Evolutionary conservation across 2,329 filamentous ascomycete genomes (phyloP), one percentile per base, ranked within the genome.

Genomic region (Phaeosphaeria sp.): DNA sequence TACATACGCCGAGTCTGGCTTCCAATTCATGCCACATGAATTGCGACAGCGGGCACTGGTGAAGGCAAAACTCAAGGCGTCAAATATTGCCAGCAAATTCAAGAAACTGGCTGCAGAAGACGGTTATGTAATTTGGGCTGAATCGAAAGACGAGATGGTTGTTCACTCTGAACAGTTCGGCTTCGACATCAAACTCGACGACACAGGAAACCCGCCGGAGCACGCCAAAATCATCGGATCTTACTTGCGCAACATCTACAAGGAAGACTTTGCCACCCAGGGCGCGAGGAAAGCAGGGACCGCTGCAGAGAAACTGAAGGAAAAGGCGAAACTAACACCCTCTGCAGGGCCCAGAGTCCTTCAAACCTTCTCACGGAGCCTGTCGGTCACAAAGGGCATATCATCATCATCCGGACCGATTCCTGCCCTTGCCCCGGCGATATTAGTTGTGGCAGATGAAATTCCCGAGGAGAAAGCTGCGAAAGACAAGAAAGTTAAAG

Each of bases 81-180:
- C 54, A 0, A 47, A 62, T 11, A 58, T 48, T 5, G 62, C 52
- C 1, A 62, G 49, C 25, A 65, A 43, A 36, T 55, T 62, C 6
- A 54, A 58, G 6, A 21, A 33, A 1, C 47, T 41, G n/a, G 62
- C 60, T 6, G 41, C 25, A 25, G 39, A 56, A 3, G 55, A 50
- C 10, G 62, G 66, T 2, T 63, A 57, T 18, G 23, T 11, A 0
- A 46, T 69, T 9, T 59, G 44, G 27, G 54, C 55, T 2, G 62
- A 68, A 27, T 46, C 54, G 0, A 52, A 57, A 3, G 55, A 62
- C 1, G 49, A 60, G 5, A 53, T 48, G 20, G 42, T 65, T 6
- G 30, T 63, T n/a, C 67, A 69, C 39, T 60, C 64, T 0, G 62
- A 66, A 25, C 64, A 67, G 11, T 41, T 46, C 1, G 5, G 33